Conservation (phyloP, 129 eudicot genomes). For the Smallanthus sonchifolius region DNA sequence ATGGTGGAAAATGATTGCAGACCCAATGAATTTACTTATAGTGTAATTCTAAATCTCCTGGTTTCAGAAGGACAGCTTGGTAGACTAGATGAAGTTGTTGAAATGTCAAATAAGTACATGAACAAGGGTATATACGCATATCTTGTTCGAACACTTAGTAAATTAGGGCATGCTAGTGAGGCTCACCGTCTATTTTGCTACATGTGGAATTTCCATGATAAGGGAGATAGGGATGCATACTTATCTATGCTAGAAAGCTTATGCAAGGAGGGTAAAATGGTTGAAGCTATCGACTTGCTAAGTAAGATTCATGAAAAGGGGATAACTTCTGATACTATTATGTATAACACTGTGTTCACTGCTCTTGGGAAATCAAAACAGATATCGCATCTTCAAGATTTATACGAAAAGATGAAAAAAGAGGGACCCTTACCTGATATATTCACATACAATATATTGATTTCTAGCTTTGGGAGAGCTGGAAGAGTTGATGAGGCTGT, state of each 20-base stretch:
- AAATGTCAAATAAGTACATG: conserved; percentile 68
- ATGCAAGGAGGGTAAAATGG: conserved; percentile 61
- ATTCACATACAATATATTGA: conserved; percentile 81
- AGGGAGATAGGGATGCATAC: conserved; percentile 85
- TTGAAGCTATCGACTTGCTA: conserved; percentile 73
- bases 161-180: conserved; percentile 85
- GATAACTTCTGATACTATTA: conserved; percentile 58
- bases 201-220: conserved; percentile 88
- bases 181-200: conserved; percentile 92
- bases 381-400: conserved; percentile 63
- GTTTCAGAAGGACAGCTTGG: conserved; percentile 84
- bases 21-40: conserved; percentile 90
- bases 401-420: conserved; percentile 70
- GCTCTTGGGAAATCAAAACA: conserved; percentile 81
- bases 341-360: conserved; percentile 77
- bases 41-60: conserved; percentile 59
- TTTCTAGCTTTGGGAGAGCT: conserved; percentile 79
- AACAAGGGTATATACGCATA: conserved; percentile 73
- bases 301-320: conserved; percentile 84
- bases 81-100: conserved; percentile 74
- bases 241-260: conserved; percentile 82
- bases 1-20: conserved; percentile 81
- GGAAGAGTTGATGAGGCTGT: conserved; percentile 80
- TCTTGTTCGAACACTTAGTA: conserved; percentile 78
- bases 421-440: conserved; percentile 84